Percentiles rank a stretch among this genome's conserved stretches.
phyloP scores from a whole-genome alignment of 495 filamentous ascomycete genomes.

The Podospora australis region DNA sequence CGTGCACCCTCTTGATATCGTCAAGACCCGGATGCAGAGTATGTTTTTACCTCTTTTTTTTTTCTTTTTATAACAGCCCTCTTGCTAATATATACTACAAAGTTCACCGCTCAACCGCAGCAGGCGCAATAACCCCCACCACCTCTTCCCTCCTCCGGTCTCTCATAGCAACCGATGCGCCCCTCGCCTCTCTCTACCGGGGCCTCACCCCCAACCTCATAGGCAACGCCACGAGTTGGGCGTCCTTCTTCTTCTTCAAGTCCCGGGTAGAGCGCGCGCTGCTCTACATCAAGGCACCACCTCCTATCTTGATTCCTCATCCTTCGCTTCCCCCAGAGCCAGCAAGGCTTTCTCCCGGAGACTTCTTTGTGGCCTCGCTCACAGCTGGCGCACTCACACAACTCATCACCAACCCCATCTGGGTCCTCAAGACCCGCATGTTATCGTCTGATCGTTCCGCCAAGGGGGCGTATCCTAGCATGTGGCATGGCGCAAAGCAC shows the following conservation, averaged over 20 bases:
- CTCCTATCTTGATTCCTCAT: neutral
- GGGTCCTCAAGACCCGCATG: slow-evolving; percentile 99
- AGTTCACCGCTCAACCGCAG: slow-evolving; percentile 32
- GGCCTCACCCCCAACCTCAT: slow-evolving; percentile 84
- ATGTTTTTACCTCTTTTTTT: slow-evolving; percentile 7
- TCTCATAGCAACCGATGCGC: slow-evolving; percentile 35
- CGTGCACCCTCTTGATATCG: slow-evolving; percentile 82
- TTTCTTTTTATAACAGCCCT: neutral
- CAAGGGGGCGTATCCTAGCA: slow-evolving; percentile 75
- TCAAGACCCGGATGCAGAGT: slow-evolving; percentile 96
- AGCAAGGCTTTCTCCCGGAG: slow-evolving; percentile 52
- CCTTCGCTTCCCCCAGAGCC: neutral
- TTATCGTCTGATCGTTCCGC: slow-evolving; percentile 66
- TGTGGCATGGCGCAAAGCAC: slow-evolving; percentile 57
- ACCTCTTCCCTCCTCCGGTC: slow-evolving; percentile 40
- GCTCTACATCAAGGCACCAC: slow-evolving; percentile 10
- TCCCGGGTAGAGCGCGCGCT: slow-evolving; percentile 37
- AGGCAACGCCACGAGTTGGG: slow-evolving; percentile 88
- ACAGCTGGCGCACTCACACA: slow-evolving; percentile 69
- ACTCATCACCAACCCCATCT: slow-evolving; percentile 87
- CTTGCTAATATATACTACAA: neutral
- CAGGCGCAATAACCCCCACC: slow-evolving; percentile 24
- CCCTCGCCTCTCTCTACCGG: slow-evolving; percentile 68
- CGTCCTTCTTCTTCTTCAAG: slow-evolving; percentile 76
- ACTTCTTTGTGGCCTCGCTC: slow-evolving; percentile 80